A percentile compares a stretch with the other conserved stretches of the same genome.
phyloP scores from a whole-genome alignment of 352 stramenopile species.

The Aphanomyces stellatus region DNA sequence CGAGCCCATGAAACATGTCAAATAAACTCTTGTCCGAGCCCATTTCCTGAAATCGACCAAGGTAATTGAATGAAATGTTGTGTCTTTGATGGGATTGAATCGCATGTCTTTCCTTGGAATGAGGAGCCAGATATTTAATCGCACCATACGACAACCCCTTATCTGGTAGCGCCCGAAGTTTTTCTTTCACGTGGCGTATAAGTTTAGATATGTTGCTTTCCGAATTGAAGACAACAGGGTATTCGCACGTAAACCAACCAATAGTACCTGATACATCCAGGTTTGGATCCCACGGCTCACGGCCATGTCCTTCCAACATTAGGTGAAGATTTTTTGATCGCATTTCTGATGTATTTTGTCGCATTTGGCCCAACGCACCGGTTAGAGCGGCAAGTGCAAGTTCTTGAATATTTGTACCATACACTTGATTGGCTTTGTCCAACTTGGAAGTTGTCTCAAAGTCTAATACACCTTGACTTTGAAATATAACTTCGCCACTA shows the following conservation, averaged over 20 bases:
- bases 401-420: background rate
- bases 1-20: background rate
- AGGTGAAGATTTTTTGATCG: background rate
- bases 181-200: background rate
- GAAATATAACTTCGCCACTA: background rate
- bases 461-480: background rate
- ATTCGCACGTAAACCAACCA: background rate
- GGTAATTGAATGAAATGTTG: background rate
- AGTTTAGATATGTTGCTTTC: background rate
- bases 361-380: background rate
- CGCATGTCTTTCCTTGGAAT: background rate
- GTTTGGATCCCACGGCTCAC: background rate
- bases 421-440: background rate
- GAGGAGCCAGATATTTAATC: background rate
- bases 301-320: background rate
- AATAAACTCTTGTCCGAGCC: background rate
- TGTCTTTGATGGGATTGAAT: background rate
- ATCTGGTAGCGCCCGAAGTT: background rate
- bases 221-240: background rate
- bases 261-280: background rate
- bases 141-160: background rate
- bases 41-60: background rate
- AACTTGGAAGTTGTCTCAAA: background rate
- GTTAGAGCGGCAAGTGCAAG: background rate
- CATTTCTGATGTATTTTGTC: too few relatives aligned